phyloP scores from a whole-genome alignment of 805 yeast species.

The Candida taoyuanica region DNA sequence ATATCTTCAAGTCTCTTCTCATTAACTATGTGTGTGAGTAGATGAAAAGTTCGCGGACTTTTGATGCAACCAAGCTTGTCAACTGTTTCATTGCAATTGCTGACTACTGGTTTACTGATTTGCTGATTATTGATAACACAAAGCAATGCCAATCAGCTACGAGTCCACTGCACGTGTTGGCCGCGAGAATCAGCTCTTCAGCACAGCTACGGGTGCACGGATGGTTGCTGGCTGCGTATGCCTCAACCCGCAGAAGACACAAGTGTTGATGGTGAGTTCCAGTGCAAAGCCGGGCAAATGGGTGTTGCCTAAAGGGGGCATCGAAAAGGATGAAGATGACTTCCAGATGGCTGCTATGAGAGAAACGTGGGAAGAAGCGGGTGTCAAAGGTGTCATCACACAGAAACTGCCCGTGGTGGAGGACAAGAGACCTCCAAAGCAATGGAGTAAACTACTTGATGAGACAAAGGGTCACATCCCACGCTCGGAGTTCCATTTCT shows the following conservation, averaged over 20 bases:
- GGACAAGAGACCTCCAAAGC: slow-evolving; percentile 51
- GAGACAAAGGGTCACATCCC: slow-evolving; percentile 34
- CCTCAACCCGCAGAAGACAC: slow-evolving; percentile 47
- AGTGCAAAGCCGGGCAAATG: slow-evolving; percentile 63
- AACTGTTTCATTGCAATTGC: no score
- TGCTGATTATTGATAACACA: not conserved
- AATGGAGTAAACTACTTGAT: slow-evolving; percentile 32
- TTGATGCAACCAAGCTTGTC: no score
- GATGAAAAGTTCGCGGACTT: no score
- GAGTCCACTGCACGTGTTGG: slow-evolving; percentile 17
- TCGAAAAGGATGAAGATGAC: slow-evolving; percentile 71
- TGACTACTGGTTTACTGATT: not conserved
- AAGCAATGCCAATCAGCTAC: slow-evolving; percentile 1
- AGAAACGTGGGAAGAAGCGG: slow-evolving; percentile 99
- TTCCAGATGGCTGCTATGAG: slow-evolving; percentile 52
- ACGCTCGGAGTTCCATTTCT: slow-evolving; percentile 83
- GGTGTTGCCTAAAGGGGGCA: slow-evolving; percentile 96
- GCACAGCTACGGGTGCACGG: slow-evolving; percentile 61
- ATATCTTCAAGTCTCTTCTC: no score
- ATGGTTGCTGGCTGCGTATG: slow-evolving; percentile 92
- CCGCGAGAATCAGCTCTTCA: slow-evolving; percentile 39
- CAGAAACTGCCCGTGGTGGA: slow-evolving; percentile 57
- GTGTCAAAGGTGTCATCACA: slow-evolving; percentile 64
- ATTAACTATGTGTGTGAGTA: no score
- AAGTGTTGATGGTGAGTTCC: slow-evolving; percentile 77